Evolutionary conservation across 176 grass and related monocot genomes (phyloP).

Genomic region (Pontederia crassipes): DNA sequence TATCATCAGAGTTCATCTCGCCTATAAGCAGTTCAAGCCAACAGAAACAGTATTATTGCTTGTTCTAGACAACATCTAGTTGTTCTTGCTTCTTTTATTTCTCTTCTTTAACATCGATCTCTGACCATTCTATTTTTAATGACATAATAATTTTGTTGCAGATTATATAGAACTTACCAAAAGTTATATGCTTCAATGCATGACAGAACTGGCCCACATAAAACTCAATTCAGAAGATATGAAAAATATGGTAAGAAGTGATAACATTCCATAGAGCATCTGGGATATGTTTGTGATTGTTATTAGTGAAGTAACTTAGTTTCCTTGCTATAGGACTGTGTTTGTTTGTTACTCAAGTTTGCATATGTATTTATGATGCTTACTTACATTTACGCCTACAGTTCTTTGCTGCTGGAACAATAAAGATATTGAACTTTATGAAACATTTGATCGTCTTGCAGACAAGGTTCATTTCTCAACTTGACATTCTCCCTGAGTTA

Average conservation of each 20-base stretch:
- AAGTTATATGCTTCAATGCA: slow-evolving; percentile 93
- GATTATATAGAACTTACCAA: slow-evolving; percentile 85
- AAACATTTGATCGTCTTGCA: slow-evolving; percentile 70
- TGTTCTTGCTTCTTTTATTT: not conserved
- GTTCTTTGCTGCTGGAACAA: slow-evolving; percentile 94
- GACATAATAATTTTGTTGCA: slow-evolving; percentile 25
- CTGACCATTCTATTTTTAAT: not conserved
- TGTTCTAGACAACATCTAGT: not conserved
- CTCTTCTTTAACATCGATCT: not conserved
- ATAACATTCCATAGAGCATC: too few relatives aligned
- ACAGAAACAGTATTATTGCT: slow-evolving; percentile 61
- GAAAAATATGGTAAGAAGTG: slow-evolving; percentile 52
- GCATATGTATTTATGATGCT: not conserved
- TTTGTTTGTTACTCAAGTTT: not conserved
- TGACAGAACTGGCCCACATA: slow-evolving; percentile 76
- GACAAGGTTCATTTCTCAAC: slow-evolving; percentile 54
- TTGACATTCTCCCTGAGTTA: too few relatives aligned
- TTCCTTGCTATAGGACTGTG: not conserved
- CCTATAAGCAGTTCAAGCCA: slow-evolving; percentile 60
- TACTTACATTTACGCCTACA: slow-evolving; percentile 18
- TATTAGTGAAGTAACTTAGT: not conserved
- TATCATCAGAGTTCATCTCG: slow-evolving; percentile 61
- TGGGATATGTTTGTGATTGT: not conserved
- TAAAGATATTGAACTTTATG: slow-evolving; percentile 95
- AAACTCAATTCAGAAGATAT: slow-evolving; percentile 88